Conservation (phyloP, 768 basidiomycete genomes). For the Crucibulum laeve region DNA sequence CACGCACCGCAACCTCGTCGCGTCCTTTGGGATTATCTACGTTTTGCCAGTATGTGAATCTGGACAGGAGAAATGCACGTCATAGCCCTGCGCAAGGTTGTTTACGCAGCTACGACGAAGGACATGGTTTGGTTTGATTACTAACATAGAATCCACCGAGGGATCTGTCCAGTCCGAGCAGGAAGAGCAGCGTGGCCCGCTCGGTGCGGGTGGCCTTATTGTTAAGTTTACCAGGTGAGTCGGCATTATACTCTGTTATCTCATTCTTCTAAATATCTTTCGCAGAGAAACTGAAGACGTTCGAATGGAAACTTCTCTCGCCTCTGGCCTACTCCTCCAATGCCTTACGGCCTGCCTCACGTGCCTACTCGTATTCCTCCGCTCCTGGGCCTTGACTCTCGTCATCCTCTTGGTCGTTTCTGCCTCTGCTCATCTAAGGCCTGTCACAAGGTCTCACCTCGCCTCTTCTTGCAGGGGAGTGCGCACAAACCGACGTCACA, state of each 20-base stretch:
- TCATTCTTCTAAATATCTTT: background rate
- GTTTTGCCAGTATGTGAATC: slow-evolving; percentile 84
- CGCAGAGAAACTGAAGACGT: slow-evolving; percentile 92
- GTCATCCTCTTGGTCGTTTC: slow-evolving; percentile 92
- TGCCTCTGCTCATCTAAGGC: slow-evolving; percentile 68
- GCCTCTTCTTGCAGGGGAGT: slow-evolving; percentile 67
- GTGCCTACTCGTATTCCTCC: slow-evolving; percentile 79
- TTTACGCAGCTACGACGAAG: slow-evolving; percentile 69
- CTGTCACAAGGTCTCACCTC: slow-evolving; percentile 66
- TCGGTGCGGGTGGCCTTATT: slow-evolving; percentile 90
- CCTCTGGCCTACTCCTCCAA: slow-evolving; percentile 74
- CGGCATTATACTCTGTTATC: slow-evolving; percentile 55
- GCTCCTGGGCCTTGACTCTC: slow-evolving; percentile 80
- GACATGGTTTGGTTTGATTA: slow-evolving; percentile 90
- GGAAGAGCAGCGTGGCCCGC: slow-evolving; percentile 37
- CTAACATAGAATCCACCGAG: slow-evolving; percentile 57
- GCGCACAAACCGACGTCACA: slow-evolving; percentile 62
- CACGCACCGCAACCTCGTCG: too few species aligned
- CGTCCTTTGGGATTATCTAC: too few species aligned
- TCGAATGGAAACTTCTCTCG: slow-evolving; percentile 81
- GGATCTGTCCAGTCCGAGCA: slow-evolving; percentile 33
- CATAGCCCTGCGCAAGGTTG: slow-evolving; percentile 56
- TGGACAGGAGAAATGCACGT: slow-evolving; percentile 82
- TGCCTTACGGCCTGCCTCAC: slow-evolving; percentile 76
- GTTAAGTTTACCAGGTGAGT: slow-evolving; percentile 90